Conservation (phyloP, 2,329 filamentous ascomycete genomes). For the Aureobasidium sp. region DNA sequence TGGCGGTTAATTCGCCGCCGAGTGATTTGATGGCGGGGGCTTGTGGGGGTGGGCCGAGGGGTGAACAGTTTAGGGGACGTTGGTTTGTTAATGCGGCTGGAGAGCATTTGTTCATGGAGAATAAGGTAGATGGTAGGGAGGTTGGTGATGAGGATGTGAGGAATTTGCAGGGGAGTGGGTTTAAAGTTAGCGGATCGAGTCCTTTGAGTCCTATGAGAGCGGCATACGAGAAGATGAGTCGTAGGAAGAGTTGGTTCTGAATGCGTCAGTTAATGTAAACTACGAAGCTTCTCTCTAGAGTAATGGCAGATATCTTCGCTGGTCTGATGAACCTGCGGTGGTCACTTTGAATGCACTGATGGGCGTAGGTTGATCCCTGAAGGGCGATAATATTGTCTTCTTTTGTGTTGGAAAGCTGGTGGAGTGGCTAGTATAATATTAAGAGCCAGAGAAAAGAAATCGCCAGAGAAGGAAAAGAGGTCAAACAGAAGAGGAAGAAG, state of each 20-base stretch:
- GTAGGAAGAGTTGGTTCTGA: conserved; percentile 2
- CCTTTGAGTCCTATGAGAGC: not conserved
- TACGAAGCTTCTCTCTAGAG: too few species aligned
- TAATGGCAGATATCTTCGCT: too few species aligned
- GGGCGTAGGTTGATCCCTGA: too few species aligned
- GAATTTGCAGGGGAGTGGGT: not conserved
- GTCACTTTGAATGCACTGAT: too few species aligned
- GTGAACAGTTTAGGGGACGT: conserved; percentile 41
- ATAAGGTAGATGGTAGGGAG: conserved; percentile 20
- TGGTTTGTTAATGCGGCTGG: conserved; percentile 31
- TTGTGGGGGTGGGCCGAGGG: conserved; percentile 50
- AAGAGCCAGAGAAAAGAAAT: too few species aligned
- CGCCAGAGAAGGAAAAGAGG: too few species aligned
- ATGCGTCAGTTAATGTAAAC: too few species aligned
- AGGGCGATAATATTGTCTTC: too few species aligned
- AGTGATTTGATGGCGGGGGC: conserved; percentile 46
- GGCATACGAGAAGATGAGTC: conserved; percentile 6
- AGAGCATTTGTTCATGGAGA: conserved; percentile 47
- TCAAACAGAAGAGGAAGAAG: too few species aligned
- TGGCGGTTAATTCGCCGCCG: conserved; percentile 61
- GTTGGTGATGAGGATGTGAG: not conserved
- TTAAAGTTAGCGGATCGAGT: not conserved
- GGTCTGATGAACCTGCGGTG: too few species aligned
- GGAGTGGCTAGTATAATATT: too few species aligned
- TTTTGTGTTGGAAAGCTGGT: too few species aligned